Conservation (phyloP, 176 grass and related monocot species). For the Carex pumila region DNA sequence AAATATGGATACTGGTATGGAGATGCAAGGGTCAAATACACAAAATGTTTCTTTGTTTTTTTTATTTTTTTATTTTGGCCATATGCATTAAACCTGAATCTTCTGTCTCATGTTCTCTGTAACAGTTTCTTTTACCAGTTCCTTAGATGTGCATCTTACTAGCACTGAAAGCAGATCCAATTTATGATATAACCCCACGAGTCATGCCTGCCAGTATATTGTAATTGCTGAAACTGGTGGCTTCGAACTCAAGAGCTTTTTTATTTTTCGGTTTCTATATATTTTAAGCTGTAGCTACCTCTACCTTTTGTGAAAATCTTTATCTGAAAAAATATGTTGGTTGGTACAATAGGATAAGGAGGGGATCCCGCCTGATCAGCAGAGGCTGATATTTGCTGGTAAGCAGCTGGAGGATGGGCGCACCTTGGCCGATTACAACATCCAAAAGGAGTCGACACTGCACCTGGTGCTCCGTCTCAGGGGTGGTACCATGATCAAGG, state of each 20-base stretch:
- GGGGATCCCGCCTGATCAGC: conserved; percentile 83
- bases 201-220: background rate
- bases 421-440: conserved; percentile 79
- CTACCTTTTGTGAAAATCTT: background rate
- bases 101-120: background rate
- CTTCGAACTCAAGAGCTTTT: background rate
- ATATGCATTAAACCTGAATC: background rate
- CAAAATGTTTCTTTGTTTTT: background rate
- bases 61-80: background rate
- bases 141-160: background rate
- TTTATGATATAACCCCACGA: background rate
- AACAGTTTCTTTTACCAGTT: background rate
- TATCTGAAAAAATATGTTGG: background rate
- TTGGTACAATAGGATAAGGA: conserved; percentile 63
- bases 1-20: background rate
- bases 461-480: conserved; percentile 81
- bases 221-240: background rate
- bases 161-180: background rate
- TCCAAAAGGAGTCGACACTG: conserved; percentile 91
- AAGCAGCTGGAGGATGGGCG: conserved; percentile 87
- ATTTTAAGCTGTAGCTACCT: background rate
- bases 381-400: conserved; percentile 73
- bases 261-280: background rate
- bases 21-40: background rate
- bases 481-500: conserved; percentile 93